Percentiles rank a stretch among this genome's conserved stretches.
Conservation (phyloP, 2,329 filamentous ascomycete genomes). For the Ophiostoma sp. region DNA sequence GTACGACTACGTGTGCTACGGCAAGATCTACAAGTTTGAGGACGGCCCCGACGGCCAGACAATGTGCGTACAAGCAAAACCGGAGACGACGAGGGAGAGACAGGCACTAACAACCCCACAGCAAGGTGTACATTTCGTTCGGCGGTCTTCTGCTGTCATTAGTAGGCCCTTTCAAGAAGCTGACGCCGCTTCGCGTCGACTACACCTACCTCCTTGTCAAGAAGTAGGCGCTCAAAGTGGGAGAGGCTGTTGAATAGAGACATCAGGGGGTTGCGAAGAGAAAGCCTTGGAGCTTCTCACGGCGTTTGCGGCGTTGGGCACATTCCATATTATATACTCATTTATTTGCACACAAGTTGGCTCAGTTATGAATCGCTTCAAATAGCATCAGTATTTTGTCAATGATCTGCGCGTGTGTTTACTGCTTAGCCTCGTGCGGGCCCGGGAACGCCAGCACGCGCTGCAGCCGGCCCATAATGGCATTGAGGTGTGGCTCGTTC, state of each 20-base stretch:
- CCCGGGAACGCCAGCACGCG: constrained; percentile 75
- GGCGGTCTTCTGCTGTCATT: constrained; percentile 86
- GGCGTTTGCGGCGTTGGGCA: constrained; percentile 8
- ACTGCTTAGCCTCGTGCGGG: constrained; percentile 35
- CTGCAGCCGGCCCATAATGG: constrained; percentile 71
- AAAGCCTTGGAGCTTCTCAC: constrained; percentile 2
- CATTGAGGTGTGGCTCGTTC: constrained; percentile 71
- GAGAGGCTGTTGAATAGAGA: not conserved
- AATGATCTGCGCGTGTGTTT: not conserved
- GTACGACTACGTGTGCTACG: constrained; percentile 83
- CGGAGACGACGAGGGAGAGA: not conserved
- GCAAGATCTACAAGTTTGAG: constrained; percentile 85
- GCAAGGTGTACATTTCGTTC: constrained; percentile 91
- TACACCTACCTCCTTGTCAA: constrained; percentile 90
- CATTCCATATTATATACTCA: not conserved
- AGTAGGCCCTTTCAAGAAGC: constrained; percentile 91
- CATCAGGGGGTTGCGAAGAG: not conserved
- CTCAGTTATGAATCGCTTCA: not conserved
- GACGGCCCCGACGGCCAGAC: constrained; percentile 72
- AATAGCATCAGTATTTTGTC: not conserved
- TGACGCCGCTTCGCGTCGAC: constrained; percentile 85
- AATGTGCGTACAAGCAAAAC: constrained; percentile 58
- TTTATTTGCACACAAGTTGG: not conserved
- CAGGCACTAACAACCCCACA: constrained; percentile 37
- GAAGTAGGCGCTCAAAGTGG: constrained; percentile 54